Conservation (phyloP, 345 rosid species). For the Acer negundo region DNA sequence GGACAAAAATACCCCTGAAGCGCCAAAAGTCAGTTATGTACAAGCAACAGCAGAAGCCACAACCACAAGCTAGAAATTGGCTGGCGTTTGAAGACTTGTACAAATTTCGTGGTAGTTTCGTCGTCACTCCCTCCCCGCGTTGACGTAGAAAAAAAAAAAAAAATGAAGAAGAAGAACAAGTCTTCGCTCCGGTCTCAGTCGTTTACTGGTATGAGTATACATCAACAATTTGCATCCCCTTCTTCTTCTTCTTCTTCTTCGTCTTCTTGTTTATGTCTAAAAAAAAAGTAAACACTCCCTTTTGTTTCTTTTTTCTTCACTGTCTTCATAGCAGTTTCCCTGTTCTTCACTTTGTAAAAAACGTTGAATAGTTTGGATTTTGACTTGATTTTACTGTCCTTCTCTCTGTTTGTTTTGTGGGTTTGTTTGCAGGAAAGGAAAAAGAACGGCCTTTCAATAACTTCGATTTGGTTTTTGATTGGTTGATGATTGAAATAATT, state of each 20-base stretch:
- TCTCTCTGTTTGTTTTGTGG: background rate
- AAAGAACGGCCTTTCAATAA: background rate
- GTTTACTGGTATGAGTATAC: slow-evolving; percentile 12
- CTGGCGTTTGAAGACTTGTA: too few species aligned
- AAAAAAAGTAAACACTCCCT: too few species aligned
- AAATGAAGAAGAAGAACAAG: slow-evolving; percentile 3
- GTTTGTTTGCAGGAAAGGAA: background rate
- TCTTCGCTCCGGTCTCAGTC: slow-evolving; percentile 13
- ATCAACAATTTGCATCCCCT: background rate
- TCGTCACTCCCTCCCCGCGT: slow-evolving; percentile 28
- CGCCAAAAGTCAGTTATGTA: slow-evolving; percentile 9
- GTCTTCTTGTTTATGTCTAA: background rate
- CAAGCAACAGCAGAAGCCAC: background rate
- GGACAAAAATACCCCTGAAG: background rate
- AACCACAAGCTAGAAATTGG: too few species aligned
- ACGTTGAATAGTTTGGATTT: background rate
- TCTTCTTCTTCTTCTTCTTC: background rate
- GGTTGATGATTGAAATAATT: background rate
- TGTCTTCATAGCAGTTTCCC: background rate
- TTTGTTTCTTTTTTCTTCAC: background rate
- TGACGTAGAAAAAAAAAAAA: slow-evolving; percentile 28
- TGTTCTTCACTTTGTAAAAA: background rate
- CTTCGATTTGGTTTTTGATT: slow-evolving; percentile 6
- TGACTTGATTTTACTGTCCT: background rate
- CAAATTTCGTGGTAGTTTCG: slow-evolving; percentile 16